These are phyloP conservation scores for Aschersonia sp. DNA, from an alignment of 2,329 filamentous ascomycete genomes.

Conservation along the genomic window DNA sequence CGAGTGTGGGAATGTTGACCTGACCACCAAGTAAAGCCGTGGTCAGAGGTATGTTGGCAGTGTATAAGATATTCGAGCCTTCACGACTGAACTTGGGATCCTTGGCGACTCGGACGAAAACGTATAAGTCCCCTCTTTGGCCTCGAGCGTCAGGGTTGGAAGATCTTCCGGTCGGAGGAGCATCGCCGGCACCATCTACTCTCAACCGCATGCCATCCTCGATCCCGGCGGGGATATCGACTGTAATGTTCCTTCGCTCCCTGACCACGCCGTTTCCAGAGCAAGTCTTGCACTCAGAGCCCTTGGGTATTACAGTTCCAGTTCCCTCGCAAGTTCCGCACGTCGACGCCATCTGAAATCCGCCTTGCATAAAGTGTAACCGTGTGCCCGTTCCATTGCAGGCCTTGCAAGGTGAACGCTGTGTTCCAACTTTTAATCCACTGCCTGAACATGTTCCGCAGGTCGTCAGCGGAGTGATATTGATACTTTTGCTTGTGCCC, in stretches of 20 bases:
- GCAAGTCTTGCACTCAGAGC: constrained; percentile 70
- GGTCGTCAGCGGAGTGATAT: constrained; percentile 64
- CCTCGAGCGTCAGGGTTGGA: constrained; percentile 47
- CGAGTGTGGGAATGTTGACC: constrained; percentile 76
- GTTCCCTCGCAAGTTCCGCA: constrained; percentile 71
- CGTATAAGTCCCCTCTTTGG: constrained; percentile 78
- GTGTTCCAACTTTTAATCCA: constrained; percentile 70
- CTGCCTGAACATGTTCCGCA: constrained; percentile 75
- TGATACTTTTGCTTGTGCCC: constrained; percentile 77
- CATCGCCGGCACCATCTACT: constrained; percentile 76
- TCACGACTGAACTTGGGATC: constrained; percentile 81
- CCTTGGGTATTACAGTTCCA: constrained; percentile 61
- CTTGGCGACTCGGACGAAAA: constrained; percentile 76
- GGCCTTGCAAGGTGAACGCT: constrained; percentile 56
- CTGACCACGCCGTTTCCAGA: constrained; percentile 71
- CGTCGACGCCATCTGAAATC: constrained; percentile 91
- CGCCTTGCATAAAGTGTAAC: constrained; percentile 79
- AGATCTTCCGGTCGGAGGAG: constrained; percentile 60
- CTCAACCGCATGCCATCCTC: constrained; percentile 92
- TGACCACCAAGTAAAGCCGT: constrained; percentile 88
- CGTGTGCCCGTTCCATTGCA: constrained; percentile 80
- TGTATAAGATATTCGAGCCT: constrained; percentile 86
- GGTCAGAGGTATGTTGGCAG: constrained; percentile 78
- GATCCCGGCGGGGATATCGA: constrained; percentile 90
- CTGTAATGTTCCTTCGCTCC: constrained; percentile 67